Conservation (phyloP, 1,139 yeast genomes). For the Kodamaea derodonti region DNA sequence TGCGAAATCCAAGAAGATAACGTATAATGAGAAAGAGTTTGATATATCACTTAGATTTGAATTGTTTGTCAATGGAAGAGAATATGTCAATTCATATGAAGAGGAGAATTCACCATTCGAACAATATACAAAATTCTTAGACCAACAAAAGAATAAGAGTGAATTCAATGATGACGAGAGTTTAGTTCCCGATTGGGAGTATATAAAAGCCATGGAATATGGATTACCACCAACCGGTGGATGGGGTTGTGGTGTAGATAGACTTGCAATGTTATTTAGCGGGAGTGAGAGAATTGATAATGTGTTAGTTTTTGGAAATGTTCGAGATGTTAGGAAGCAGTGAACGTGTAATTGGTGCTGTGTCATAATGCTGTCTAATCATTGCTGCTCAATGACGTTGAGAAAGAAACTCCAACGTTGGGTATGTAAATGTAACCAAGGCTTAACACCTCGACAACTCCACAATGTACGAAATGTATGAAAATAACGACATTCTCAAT, state of each 20-base stretch:
- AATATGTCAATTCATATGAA: constrained; percentile 90
- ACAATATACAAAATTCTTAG: constrained; percentile 58
- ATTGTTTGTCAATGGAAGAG: constrained; percentile 73
- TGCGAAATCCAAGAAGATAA: constrained; percentile 56
- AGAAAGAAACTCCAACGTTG: too few relatives aligned
- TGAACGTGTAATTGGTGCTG: constrained; percentile 23
- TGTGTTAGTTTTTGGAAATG: constrained; percentile 78
- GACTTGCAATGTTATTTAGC: constrained; percentile 77
- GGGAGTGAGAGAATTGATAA: constrained; percentile 67
- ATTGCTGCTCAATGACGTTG: too few relatives aligned
- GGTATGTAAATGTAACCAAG: too few relatives aligned
- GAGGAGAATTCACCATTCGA: constrained; percentile 86
- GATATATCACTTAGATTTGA: constrained; percentile 73
- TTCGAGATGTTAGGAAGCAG: constrained; percentile 66
- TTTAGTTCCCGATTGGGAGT: constrained; percentile 68
- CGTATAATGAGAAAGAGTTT: constrained; percentile 24
- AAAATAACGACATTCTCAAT: too few relatives aligned
- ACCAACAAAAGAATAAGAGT: constrained; percentile 49
- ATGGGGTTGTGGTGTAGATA: constrained; percentile 92
- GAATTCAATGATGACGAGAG: constrained; percentile 57
- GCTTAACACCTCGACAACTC: too few relatives aligned
- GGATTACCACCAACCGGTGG: constrained; percentile 99
- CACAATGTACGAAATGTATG: too few relatives aligned
- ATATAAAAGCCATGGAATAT: constrained; percentile 75
- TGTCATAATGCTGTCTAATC: too few relatives aligned